Conservation (phyloP, 2,329 filamentous ascomycete species). For the Botrytis sinoallii region DNA sequence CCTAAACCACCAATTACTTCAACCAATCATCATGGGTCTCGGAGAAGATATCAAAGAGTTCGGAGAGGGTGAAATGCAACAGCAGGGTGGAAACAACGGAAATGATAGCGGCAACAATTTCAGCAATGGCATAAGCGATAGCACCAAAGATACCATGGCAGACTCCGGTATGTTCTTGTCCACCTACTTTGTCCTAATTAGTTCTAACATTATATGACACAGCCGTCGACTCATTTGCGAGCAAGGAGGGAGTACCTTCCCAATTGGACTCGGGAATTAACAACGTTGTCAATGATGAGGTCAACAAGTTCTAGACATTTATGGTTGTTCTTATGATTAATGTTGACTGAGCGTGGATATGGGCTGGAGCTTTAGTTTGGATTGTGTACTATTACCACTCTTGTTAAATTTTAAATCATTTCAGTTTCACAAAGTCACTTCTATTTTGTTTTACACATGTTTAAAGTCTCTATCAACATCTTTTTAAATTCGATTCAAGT, state of each 20-base stretch:
- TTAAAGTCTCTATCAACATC: background rate
- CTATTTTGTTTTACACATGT: background rate
- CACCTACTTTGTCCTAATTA: background rate
- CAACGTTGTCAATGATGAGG: constrained; percentile 12
- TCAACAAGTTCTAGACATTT: constrained; percentile 1
- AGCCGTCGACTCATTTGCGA: constrained; percentile 38
- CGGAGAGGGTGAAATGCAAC: constrained; percentile 34
- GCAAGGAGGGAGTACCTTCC: constrained; percentile 38
- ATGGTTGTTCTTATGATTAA: background rate
- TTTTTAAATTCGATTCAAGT: background rate
- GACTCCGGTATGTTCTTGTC: constrained; percentile 36
- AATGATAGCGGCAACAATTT: constrained; percentile 37
- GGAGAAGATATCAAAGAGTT: constrained; percentile 36
- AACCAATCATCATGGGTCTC: constrained; percentile 31
- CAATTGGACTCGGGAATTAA: constrained; percentile 36
- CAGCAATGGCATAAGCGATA: constrained; percentile 31
- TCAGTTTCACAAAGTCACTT: background rate
- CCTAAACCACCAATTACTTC: constrained; percentile 4
- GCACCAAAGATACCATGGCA: constrained; percentile 37
- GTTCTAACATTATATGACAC: background rate
- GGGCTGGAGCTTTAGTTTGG: background rate
- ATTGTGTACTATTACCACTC: background rate
- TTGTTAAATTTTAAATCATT: background rate
- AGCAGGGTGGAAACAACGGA: constrained; percentile 38
- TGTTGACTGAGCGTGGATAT: background rate